A percentile compares a stretch with the other conserved stretches of the same genome.
Evolutionary conservation across 441 rosid genomes (phyloP).

Genomic region (Isatis lusitanica): DNA sequence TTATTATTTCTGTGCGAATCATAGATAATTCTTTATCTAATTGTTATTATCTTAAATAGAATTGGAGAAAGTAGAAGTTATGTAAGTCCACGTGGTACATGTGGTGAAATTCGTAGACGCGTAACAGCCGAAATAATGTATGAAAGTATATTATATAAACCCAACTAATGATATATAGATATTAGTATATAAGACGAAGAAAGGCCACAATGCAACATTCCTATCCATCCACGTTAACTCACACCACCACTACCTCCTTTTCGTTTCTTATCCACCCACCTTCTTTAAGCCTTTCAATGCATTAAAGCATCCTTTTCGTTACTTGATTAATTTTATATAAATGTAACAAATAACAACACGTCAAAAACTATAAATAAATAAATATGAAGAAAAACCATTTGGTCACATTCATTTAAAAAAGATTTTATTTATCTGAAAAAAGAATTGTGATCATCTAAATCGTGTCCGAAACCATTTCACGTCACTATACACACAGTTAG

Average conservation of each 20-base stretch:
- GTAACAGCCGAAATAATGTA: slow-evolving; percentile 9
- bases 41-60: too few relatives aligned
- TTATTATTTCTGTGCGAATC: too few relatives aligned
- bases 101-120: slow-evolving; percentile 30
- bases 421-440: slow-evolving; percentile 1
- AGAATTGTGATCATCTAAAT: slow-evolving; percentile 17
- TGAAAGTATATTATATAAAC: background rate
- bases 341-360: background rate
- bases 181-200: background rate
- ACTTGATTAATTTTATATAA: background rate
- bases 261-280: slow-evolving; percentile 36
- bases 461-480: slow-evolving; percentile 23
- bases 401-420: slow-evolving; percentile 6
- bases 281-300: slow-evolving; percentile 15
- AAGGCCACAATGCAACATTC: slow-evolving; percentile 28
- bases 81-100: slow-evolving; percentile 32
- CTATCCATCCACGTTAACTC: slow-evolving; percentile 38
- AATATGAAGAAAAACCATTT: background rate
- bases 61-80: background rate
- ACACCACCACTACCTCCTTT: slow-evolving; percentile 20
- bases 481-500: slow-evolving; percentile 28
- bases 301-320: background rate
- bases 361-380: background rate
- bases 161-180: background rate
- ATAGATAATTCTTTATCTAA: too few relatives aligned